Percentiles rank a stretch among this genome's conserved stretches.
Evolutionary conservation across 176 grass and related monocot species (phyloP).

Genomic region (Cenchrus purpureus): DNA sequence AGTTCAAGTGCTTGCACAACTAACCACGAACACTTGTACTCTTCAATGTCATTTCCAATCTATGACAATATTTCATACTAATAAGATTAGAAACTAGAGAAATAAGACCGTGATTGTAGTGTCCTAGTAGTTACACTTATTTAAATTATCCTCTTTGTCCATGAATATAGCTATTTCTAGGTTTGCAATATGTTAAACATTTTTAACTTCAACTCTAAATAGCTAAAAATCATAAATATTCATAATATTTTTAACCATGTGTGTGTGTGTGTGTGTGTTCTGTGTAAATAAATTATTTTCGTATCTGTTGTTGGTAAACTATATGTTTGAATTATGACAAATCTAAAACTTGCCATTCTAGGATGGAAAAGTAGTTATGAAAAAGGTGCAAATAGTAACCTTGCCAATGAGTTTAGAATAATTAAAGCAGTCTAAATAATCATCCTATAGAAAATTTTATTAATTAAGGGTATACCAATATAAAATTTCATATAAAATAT

Average conservation of each 20-base stretch:
- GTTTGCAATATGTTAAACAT: no score
- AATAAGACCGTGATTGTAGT: constrained; percentile 6
- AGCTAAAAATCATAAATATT: no score
- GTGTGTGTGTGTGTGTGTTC: no score
- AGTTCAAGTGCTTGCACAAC: constrained; percentile 86
- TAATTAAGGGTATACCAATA: constrained; percentile 14
- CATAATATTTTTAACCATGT: no score
- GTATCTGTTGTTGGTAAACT: no score
- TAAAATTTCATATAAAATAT: background rate
- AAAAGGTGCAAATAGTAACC: no score
- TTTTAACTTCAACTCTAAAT: no score
- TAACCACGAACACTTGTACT: constrained; percentile 95
- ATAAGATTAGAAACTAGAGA: constrained; percentile 26
- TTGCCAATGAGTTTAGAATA: constrained; percentile 89
- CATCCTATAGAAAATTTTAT: constrained; percentile 71
- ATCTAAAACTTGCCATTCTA: no score
- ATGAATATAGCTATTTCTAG: no score
- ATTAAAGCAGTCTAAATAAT: constrained; percentile 94
- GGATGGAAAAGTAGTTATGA: no score
- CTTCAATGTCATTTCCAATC: constrained; percentile 98
- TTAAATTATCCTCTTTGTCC: background rate
- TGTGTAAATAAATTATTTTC: no score
- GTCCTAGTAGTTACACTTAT: background rate
- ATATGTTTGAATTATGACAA: no score
- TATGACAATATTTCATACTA: constrained; percentile 43